Base-by-base conservation (phyloP, 164 flowering plant genomes). In the Warburgia ugandensis region DNA sequence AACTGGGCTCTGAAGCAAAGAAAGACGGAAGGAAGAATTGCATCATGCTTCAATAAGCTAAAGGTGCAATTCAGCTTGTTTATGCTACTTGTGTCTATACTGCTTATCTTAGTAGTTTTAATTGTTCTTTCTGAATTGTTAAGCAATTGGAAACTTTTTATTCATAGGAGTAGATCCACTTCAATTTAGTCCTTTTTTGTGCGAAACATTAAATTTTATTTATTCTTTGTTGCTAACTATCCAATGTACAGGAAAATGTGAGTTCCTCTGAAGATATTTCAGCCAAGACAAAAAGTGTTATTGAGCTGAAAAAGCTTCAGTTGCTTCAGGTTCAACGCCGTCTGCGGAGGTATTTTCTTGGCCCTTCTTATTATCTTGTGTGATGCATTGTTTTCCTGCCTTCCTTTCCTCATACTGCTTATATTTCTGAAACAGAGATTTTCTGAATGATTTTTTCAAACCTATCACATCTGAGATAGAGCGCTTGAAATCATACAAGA, bases 271-370 rank as follows among this genome's bases (percentile, higher is more conserved):
- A 84, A 56, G 84, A 86, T 66, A 80, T 83, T 52, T 82, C 92
- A 58, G 81, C 94, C 22, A 88, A 83, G 64, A 94, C 99, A 48
- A 88, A 67, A 72, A 94, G 94, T 78, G 95, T 94, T 22, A 94
- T 94, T 66, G 99, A 94, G 66, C 63, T 89, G 71, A 94, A 94
- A 68, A 94, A 94, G 66, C 96, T 94, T 54, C 95, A 86, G 65
- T 65, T 94, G 53, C 73, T 94, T 63, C 73, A 71, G 58, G 89
- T 94, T 67, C 99, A 94, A 64, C 83, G 94, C 7, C 87, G 89
- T 27, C 73, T 94, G 29, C 73, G 95, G 50, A 80, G 88, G 99
- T 83, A 56, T 25, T 6, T 31, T 10, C 26, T 32, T 21, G 38
- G 3, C 6, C 13, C 3, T 17, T 3, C 13, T 21, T 35, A 12